Base-by-base conservation (phyloP, 1,139 yeast species). In the Debaryomyces coudertii region DNA sequence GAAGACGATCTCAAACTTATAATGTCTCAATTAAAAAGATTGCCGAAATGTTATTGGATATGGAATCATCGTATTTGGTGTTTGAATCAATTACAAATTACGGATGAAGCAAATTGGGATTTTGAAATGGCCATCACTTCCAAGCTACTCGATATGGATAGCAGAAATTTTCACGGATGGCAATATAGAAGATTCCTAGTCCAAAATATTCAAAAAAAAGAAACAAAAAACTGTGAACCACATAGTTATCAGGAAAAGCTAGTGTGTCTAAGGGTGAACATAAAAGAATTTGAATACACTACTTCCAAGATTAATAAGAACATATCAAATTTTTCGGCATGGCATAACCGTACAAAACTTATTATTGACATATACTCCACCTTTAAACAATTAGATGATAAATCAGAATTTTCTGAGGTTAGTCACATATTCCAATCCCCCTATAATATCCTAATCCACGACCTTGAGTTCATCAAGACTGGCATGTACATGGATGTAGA, bases 41-140 rank as follows among this genome's bases (percentile, higher is more conserved):
- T 68, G 53, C 99, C 99, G 2, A 93, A 93, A 62, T 88, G 92
- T 31, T 93, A 93, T 62, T 92, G 98, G 97, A 85, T 93, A 15
- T 93, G 98, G 97, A 87, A 86, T 58, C 98, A 93, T 63, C 76
- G 99, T 27, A 69, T 80, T 16, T 93, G 99, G 99, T 79, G 89
- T 43, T 67, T 93, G 35, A 73, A 77, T 45, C 71, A 75, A 48
- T 70, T 82, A 41, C 82, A 85, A 5, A 57, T 61, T 1, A 48
- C 61, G 5, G 76, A 80, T 4, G 49, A 47, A 39, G 78, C 76
- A 7, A 70, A 85, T 46, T 90, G 96, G 95, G 62, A 72, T 11
- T 66, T 64, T 40, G 99, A 93, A 60, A 67, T 93, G 54, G 75
- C 65, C 1, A 75, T 90, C 7, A 92, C 89, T 1, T 79, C 80